Percentiles rank a stretch among this genome's conserved stretches.
phyloP scores from a whole-genome alignment of 306 rosid species.

The Castanea sativa region DNA sequence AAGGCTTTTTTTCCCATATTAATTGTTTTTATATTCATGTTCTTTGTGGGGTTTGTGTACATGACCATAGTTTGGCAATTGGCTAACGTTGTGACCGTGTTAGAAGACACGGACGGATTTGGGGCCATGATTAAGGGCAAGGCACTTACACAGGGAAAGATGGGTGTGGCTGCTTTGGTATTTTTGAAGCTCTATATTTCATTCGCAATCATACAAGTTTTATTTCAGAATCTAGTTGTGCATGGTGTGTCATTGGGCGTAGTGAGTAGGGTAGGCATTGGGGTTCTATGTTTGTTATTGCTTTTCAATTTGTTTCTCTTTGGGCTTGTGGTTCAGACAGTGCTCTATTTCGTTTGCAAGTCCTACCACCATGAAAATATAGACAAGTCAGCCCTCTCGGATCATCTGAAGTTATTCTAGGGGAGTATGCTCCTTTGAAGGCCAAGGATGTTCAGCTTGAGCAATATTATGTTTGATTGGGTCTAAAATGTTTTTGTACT shows the following conservation, averaged over 20 bases:
- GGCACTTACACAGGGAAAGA: conserved; percentile 58
- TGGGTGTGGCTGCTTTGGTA: conserved; percentile 27
- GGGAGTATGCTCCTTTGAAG: conserved; percentile 62
- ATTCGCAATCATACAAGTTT: conserved; percentile 1
- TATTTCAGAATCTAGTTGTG: conserved; percentile 44
- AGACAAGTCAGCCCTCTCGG: conserved; percentile 65
- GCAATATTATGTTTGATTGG: conserved; percentile 36
- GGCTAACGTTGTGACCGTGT: conserved; percentile 61
- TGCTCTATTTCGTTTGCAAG: conserved; percentile 80
- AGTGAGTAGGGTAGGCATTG: conserved; percentile 25
- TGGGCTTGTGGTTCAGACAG: conserved; percentile 57
- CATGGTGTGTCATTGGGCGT: conserved; percentile 22
- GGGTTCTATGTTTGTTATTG: conserved; percentile 41
- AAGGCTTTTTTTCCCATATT: background rate
- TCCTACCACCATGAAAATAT: conserved; percentile 79
- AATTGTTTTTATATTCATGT: background rate
- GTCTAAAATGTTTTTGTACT: background rate
- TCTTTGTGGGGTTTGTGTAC: conserved; percentile 48
- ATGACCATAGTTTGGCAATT: conserved; percentile 63
- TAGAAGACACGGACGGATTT: conserved; percentile 64
- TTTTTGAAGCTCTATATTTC: conserved; percentile 11
- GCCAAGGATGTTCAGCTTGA: conserved; percentile 69
- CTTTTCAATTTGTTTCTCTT: conserved; percentile 37
- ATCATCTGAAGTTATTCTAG: conserved; percentile 62
- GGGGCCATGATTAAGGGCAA: conserved; percentile 66